A percentile compares a stretch with the other conserved stretches of the same genome.
Conservation (phyloP, 371 early-diverging fungal genomes). For the Syncephalis plumigaleata region DNA sequence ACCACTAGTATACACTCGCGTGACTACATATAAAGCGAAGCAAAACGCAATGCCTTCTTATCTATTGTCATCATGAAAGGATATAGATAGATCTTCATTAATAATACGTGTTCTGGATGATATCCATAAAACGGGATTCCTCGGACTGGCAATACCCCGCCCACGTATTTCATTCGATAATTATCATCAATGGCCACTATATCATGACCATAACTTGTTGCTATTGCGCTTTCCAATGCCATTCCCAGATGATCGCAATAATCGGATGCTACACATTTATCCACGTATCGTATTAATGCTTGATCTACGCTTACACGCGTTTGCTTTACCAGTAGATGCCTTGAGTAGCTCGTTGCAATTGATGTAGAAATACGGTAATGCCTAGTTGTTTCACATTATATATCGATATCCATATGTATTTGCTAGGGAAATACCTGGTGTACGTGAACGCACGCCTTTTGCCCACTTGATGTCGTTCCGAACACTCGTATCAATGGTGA, state of each 20-base stretch:
- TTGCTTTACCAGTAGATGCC: constrained; percentile 14
- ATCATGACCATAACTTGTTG: constrained; percentile 1
- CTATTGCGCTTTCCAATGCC: too few species aligned
- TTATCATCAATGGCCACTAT: constrained; percentile 5
- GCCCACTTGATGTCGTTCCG: constrained; percentile 49
- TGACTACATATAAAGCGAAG: not conserved
- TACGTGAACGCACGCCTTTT: constrained; percentile 62
- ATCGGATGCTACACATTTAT: constrained; percentile 6
- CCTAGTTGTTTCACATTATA: constrained; percentile 13
- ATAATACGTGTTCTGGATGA: constrained; percentile 37
- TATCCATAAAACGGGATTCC: constrained; percentile 83
- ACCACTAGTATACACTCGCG: not conserved
- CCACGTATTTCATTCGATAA: constrained; percentile 22
- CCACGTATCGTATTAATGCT: not conserved
- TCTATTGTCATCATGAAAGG: too few species aligned
- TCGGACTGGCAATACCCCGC: constrained; percentile 45
- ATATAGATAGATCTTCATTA: constrained; percentile 52
- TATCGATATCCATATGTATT: not conserved
- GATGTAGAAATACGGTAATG: constrained; percentile 63
- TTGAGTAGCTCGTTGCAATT: constrained; percentile 23
- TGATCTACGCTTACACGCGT: not conserved
- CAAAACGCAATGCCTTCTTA: not conserved
- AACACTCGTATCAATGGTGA: constrained; percentile 73
- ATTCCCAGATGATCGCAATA: too few species aligned
- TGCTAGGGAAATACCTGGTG: constrained; percentile 29